A percentile compares a stretch with the other conserved stretches of the same genome.
Evolutionary conservation across 352 stramenopile species (phyloP).

Genomic region (Globisporangium heterothallicum): DNA sequence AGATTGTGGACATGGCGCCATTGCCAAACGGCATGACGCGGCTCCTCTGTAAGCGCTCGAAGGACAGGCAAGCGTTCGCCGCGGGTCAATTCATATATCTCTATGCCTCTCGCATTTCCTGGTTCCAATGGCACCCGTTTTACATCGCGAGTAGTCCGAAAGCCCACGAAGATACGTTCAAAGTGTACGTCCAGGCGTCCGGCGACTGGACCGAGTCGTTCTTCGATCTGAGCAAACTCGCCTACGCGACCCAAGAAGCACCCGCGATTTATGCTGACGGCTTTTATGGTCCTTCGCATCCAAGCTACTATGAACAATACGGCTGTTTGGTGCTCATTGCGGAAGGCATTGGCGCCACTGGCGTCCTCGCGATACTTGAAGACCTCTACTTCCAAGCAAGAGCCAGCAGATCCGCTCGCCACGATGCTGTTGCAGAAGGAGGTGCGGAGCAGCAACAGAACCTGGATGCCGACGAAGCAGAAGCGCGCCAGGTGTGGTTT

Average conservation of each 20-base stretch:
- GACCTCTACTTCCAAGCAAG: constrained; percentile 19
- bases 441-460: not conserved
- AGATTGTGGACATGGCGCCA: constrained; percentile 25
- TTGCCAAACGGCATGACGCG: constrained; percentile 24
- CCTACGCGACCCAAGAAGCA: constrained; percentile 18
- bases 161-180: constrained; percentile 17
- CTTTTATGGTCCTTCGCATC: constrained; percentile 21
- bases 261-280: constrained; percentile 25
- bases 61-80: constrained; percentile 9
- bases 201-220: constrained; percentile 17
- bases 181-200: constrained; percentile 18
- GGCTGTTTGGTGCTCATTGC: constrained; percentile 27
- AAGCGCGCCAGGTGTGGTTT: constrained; percentile 18
- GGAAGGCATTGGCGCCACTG: constrained; percentile 21
- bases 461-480: not conserved
- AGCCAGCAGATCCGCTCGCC: not conserved
- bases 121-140: constrained; percentile 25
- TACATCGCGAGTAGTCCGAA: constrained; percentile 22
- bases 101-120: constrained; percentile 22
- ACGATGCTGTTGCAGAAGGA: not conserved
- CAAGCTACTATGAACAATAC: constrained; percentile 22
- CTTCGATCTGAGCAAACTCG: constrained; percentile 23
- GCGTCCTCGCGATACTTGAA: constrained; percentile 20
- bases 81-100: constrained; percentile 29
- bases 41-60: constrained; percentile 8